Evolutionary conservation across 1,284 basidiomycete species (phyloP).

Genomic region (Thecaphora thlaspeos): DNA sequence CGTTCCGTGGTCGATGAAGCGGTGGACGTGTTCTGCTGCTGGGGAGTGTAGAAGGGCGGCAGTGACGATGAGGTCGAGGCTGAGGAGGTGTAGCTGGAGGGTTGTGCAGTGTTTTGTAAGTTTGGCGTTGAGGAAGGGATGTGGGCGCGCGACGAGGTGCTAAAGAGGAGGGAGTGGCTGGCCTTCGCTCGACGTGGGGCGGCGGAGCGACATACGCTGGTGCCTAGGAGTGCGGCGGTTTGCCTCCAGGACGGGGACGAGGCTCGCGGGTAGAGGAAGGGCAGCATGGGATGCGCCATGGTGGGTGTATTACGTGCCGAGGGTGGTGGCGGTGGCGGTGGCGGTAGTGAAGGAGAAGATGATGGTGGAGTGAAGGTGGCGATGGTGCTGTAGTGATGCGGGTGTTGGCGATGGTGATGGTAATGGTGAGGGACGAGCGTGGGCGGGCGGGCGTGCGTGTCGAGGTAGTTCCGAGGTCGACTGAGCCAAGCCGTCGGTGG

Average conservation of each 20-base stretch:
- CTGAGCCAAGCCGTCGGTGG: too few species aligned
- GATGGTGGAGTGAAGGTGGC: neutral
- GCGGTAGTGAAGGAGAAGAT: slow-evolving; percentile 7
- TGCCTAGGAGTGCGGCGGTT: neutral
- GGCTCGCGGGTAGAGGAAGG: slow-evolving; percentile 21
- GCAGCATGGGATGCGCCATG: slow-evolving; percentile 16
- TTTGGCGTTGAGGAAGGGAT: slow-evolving; percentile 1
- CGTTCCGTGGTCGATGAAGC: too few species aligned
- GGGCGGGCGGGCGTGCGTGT: too few species aligned
- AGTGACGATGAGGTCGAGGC: neutral
- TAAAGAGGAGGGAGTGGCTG: neutral
- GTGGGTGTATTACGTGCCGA: neutral
- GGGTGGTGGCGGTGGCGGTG: slow-evolving; percentile 1
- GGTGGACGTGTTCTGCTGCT: neutral
- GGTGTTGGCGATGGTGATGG: slow-evolving; percentile 2
- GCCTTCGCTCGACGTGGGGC: neutral
- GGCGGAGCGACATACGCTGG: neutral
- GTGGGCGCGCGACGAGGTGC: slow-evolving; percentile 3
- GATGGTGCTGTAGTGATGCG: too few species aligned
- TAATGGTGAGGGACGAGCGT: slow-evolving; percentile 2
- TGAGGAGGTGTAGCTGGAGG: neutral
- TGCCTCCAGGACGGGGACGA: neutral
- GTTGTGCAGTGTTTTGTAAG: neutral
- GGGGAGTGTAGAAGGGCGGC: too few species aligned
- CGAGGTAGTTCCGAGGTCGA: too few species aligned